phyloP scores from a whole-genome alignment of 2,329 filamentous ascomycete genomes.

The Trichophyton verrucosum region DNA sequence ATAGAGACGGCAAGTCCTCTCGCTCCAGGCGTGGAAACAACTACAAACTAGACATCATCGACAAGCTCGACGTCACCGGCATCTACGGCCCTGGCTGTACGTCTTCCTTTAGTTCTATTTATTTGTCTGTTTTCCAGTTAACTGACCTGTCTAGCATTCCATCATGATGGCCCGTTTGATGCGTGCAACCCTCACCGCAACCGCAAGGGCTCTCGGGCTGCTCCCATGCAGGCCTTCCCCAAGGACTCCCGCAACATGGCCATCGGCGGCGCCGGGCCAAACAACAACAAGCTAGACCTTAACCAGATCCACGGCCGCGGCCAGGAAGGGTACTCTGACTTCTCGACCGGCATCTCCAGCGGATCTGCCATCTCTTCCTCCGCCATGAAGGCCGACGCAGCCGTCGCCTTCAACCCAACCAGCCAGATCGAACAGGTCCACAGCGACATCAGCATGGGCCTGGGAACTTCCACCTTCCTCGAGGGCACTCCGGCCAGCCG shows the following conservation, averaged over 20 bases:
- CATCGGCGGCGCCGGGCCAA: conserved; percentile 72
- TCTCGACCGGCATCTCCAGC: conserved; percentile 32
- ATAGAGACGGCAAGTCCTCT: conserved; percentile 18
- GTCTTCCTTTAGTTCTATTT: neutral
- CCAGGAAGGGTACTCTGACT: conserved; percentile 81
- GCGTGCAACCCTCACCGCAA: conserved; percentile 93
- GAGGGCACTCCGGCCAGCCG: conserved; percentile 83
- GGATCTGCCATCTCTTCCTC: conserved; percentile 69
- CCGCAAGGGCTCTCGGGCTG: conserved; percentile 64
- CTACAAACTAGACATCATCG: conserved; percentile 66
- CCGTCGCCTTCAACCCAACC: conserved; percentile 52
- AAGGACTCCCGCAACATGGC: conserved; percentile 87
- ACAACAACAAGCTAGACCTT: conserved; percentile 71
- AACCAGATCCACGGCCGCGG: conserved; percentile 75
- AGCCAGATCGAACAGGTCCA: conserved; percentile 61
- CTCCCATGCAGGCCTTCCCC: conserved; percentile 94
- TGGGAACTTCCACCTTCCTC: conserved; percentile 90
- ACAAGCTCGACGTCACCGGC: conserved; percentile 90
- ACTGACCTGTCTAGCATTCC: conserved; percentile 55
- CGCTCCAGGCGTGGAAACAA: conserved; percentile 27
- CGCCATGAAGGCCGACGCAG: conserved; percentile 27
- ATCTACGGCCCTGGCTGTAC: conserved; percentile 84
- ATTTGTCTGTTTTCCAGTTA: too few species aligned
- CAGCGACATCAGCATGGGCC: conserved; percentile 59
- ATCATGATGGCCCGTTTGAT: conserved; percentile 95